A percentile compares a stretch with the other conserved stretches of the same genome.
Conservation (phyloP, 805 yeast species). For the Myxozyma melibiosi region DNA sequence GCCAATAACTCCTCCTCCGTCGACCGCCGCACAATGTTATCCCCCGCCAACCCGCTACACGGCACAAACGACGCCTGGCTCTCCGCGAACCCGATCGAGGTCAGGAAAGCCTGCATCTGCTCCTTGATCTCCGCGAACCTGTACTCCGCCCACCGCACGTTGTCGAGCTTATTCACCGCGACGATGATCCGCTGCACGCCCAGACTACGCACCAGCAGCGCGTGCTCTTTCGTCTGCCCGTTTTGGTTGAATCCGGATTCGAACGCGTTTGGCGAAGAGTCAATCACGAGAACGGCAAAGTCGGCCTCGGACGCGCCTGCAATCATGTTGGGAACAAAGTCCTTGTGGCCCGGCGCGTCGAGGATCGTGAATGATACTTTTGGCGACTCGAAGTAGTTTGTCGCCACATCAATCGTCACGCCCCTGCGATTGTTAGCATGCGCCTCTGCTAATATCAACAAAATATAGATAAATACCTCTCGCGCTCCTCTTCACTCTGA, state of each 20-base stretch:
- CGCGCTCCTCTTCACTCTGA: constrained; percentile 74
- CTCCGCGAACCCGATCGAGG: constrained; percentile 54
- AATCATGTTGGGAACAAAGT: constrained; percentile 83
- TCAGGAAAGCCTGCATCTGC: constrained; percentile 55
- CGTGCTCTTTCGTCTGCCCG: constrained; percentile 81
- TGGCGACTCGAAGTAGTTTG: constrained; percentile 63
- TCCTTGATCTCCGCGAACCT: constrained; percentile 55
- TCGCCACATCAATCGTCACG: constrained; percentile 76
- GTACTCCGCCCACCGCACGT: constrained; percentile 56
- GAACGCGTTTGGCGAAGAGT: constrained; percentile 64
- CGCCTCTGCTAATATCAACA: neutral
- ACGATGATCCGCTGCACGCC: constrained; percentile 66
- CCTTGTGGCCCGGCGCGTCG: constrained; percentile 85
- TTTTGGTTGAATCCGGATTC: constrained; percentile 66
- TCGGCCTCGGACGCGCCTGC: constrained; percentile 65
- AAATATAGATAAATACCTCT: constrained; percentile 27
- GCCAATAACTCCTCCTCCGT: constrained; percentile 32
- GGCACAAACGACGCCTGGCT: constrained; percentile 58
- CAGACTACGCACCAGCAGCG: constrained; percentile 63
- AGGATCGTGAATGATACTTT: constrained; percentile 63
- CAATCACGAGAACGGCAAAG: constrained; percentile 70
- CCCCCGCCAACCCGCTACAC: constrained; percentile 68
- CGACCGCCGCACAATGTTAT: constrained; percentile 57
- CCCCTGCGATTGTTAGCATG: constrained; percentile 49
- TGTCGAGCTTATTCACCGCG: constrained; percentile 72